Evolutionary conservation across 768 basidiomycete species (phyloP), one percentile per base, ranked within the genome.

Genomic region (Astraeus odoratus): DNA sequence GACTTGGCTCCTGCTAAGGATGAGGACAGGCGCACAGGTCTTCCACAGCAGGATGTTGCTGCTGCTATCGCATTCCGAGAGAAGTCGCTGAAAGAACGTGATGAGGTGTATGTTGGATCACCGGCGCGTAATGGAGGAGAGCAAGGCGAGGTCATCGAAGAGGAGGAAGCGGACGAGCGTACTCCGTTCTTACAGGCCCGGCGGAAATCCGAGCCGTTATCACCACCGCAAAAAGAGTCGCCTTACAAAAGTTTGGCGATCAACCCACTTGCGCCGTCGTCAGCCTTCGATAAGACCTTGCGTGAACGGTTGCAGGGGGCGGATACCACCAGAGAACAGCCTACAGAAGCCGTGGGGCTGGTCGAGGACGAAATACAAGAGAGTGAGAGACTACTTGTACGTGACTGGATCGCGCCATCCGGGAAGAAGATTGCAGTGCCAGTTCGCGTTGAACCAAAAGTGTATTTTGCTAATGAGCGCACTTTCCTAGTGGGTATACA

Each of bases 371-470:
- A 58, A 19, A 58, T 63, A 43, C 59, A 57, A 9, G 63, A 57
- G 46, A 72, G 77, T 18, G 80, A 83, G 51, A 74, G 80, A 49
- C 60, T 83, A 13, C 58, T 86, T 38, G 77, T 74, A 42, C 72
- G 83, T 44, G 76, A 78, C 47, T 89, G 84, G 82, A 70, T 61
- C 20, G 95, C 94, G 1, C 86, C 89, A 0, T 67, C 74, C 33
- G 94, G 94, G 9, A 97, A 97, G 71, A 75, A 77, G 52, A 94
- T 99, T 46, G 80, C 92, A 0, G 80, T 98, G 3, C 93, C 95
- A 20, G 86, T 99, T n/a, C 78, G 96, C 43, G 78, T 99, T 38
- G 96, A 99, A 64, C 96, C 96, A 23, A 99, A 99, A 68, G 93
- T 96, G 3, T 95, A 94, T 60, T 99, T 97, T 61, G 96, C 96